A percentile compares a stretch with the other conserved stretches of the same genome.
Evolutionary conservation across 2,329 filamentous ascomycete genomes (phyloP).

Genomic region (Xylariales sp.): DNA sequence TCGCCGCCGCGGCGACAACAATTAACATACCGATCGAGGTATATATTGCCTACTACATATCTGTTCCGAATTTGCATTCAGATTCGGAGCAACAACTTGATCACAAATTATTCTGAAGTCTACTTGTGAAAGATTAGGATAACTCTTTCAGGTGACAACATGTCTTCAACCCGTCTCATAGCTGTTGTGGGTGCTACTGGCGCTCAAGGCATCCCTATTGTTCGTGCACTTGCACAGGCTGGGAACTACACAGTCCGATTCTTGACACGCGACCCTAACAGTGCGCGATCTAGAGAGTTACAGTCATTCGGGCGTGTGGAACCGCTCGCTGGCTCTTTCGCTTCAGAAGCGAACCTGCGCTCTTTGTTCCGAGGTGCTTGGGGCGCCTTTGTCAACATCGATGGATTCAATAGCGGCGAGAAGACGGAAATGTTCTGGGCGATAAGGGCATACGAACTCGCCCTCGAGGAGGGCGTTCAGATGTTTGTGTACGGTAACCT

Average conservation of each 20-base stretch:
- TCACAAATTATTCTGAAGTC: too few relatives aligned
- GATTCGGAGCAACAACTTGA: too few relatives aligned
- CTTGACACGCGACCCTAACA: slow-evolving; percentile 41
- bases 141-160: too few relatives aligned
- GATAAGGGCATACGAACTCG: slow-evolving; percentile 34
- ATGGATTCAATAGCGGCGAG: slow-evolving; percentile 49
- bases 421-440: slow-evolving; percentile 47
- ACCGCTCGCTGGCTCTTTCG: slow-evolving; percentile 42
- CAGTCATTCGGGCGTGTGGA: slow-evolving; percentile 39
- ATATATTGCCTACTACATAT: too few relatives aligned
- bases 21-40: too few relatives aligned
- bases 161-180: slow-evolving; percentile 23
- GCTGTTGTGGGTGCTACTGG: slow-evolving; percentile 44
- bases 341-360: slow-evolving; percentile 38
- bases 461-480: slow-evolving; percentile 36
- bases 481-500: slow-evolving; percentile 44
- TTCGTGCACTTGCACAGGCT: slow-evolving; percentile 35
- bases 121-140: too few relatives aligned
- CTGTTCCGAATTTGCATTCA: too few relatives aligned
- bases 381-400: slow-evolving; percentile 50
- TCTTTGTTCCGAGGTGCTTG: slow-evolving; percentile 37
- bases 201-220: slow-evolving; percentile 45
- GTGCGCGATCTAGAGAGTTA: slow-evolving; percentile 35
- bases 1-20: too few relatives aligned
- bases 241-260: slow-evolving; percentile 39